Percentiles rank a stretch among this genome's conserved stretches.
phyloP scores from a whole-genome alignment of 306 rosid species.

The Glycyrrhiza uralensis region DNA sequence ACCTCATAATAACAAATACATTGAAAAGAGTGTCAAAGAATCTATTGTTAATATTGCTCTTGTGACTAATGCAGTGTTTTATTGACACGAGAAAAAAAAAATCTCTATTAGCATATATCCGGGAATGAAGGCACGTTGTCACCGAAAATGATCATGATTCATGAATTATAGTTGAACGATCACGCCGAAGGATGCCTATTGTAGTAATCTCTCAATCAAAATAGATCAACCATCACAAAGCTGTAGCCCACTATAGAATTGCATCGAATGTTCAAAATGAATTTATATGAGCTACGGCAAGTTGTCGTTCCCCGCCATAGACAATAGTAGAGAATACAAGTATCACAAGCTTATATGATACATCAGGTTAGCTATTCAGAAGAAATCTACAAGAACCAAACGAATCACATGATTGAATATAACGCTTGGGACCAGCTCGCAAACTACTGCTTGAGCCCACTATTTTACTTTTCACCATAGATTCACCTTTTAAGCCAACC shows the following conservation, averaged over 20 bases:
- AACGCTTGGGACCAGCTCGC: background rate
- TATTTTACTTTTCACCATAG: background rate
- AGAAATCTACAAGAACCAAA: slow-evolving; percentile 32
- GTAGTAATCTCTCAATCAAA: background rate
- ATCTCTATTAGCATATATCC: background rate
- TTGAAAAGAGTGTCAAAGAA: no score
- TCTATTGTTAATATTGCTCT: no score
- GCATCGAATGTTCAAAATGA: background rate
- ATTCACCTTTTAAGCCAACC: slow-evolving; percentile 18
- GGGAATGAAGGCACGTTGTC: background rate
- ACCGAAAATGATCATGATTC: background rate
- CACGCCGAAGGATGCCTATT: background rate
- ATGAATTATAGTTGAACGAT: background rate
- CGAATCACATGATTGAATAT: slow-evolving; percentile 14
- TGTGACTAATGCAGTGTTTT: background rate
- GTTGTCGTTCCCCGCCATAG: background rate
- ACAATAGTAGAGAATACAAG: background rate
- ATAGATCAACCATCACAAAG: background rate
- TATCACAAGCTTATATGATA: slow-evolving; percentile 17
- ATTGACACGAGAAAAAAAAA: background rate
- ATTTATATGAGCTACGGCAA: background rate
- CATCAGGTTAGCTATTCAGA: slow-evolving; percentile 23
- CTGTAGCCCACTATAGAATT: background rate
- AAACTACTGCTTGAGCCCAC: background rate
- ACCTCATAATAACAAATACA: no score